phyloP scores from a whole-genome alignment of 2,329 filamentous ascomycete genomes.

The Knufia fluminis region DNA sequence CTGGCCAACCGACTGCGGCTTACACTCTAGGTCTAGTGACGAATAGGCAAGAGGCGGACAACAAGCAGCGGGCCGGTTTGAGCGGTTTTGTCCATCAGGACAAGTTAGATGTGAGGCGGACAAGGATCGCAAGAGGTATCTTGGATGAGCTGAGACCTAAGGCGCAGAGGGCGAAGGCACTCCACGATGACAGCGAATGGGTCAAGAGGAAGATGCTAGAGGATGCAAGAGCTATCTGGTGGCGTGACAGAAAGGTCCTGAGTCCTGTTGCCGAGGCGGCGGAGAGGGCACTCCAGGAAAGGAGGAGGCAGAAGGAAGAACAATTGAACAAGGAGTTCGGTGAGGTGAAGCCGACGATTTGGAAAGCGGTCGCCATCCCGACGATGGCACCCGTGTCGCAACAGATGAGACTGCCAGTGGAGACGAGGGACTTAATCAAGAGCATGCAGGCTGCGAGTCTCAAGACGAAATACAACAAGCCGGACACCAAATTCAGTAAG shows the following conservation, averaged over 20 bases:
- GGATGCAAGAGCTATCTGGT: constrained; percentile 20
- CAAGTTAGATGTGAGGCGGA: background rate
- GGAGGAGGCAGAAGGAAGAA: constrained; percentile 7
- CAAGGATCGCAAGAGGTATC: constrained; percentile 1
- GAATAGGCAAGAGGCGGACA: background rate
- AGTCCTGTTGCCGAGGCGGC: constrained; percentile 11
- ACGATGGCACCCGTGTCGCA: too few relatives aligned
- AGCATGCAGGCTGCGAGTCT: background rate
- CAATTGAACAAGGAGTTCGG: constrained; percentile 3
- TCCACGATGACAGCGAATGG: constrained; percentile 18
- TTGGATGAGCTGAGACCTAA: constrained; percentile 1
- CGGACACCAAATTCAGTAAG: background rate
- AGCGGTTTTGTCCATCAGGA: background rate
- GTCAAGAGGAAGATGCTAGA: constrained; percentile 21
- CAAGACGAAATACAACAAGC: background rate
- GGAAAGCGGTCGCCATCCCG: background rate
- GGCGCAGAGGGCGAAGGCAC: background rate
- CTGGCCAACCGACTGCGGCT: background rate
- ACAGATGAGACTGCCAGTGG: background rate
- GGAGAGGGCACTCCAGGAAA: constrained; percentile 9
- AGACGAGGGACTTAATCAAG: background rate
- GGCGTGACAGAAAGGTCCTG: constrained; percentile 12
- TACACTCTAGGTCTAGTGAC: background rate
- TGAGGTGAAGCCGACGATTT: background rate
- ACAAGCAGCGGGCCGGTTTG: background rate